Conservation (phyloP, 495 filamentous ascomycete genomes). For the Aspergillus incahuasiensis region DNA sequence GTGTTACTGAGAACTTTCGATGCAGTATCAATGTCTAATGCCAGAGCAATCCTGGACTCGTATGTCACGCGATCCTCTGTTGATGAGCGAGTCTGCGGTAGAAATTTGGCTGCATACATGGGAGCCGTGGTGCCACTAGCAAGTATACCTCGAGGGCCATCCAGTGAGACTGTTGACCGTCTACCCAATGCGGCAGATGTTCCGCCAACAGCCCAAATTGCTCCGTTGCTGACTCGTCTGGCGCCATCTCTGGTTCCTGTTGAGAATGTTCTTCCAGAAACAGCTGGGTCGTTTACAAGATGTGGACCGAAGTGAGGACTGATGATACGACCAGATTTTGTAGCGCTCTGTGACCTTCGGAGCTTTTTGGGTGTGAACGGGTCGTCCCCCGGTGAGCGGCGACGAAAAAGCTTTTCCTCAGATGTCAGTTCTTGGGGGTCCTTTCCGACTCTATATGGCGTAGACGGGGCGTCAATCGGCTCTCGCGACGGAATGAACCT, state of each 20-base stretch:
- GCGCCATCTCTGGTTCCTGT: constrained; percentile 10
- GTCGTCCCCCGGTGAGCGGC: constrained; percentile 54
- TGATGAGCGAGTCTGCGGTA: constrained; percentile 43
- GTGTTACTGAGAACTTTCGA: constrained; percentile 51
- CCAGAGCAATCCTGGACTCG: constrained; percentile 72
- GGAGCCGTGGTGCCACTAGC: constrained; percentile 71
- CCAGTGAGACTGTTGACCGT: constrained; percentile 43
- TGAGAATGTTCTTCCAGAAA: constrained; percentile 9
- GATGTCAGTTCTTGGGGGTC: constrained; percentile 52
- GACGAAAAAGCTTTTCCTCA: constrained; percentile 58
- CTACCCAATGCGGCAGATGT: constrained; percentile 45
- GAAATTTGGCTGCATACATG: constrained; percentile 66
- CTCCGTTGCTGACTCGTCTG: constrained; percentile 57
- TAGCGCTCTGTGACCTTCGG: constrained; percentile 15
- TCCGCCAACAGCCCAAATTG: constrained; percentile 81
- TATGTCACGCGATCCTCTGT: constrained; percentile 62
- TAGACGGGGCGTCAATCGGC: constrained; percentile 37
- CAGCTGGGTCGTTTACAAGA: constrained; percentile 27
- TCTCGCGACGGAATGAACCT: constrained; percentile 63
- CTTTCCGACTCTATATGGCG: constrained; percentile 64
- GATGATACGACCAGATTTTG: constrained; percentile 19
- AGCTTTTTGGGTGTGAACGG: constrained; percentile 52
- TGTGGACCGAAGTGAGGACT: constrained; percentile 32
- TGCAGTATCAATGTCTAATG: constrained; percentile 73
- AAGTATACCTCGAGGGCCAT: constrained; percentile 58